Percentiles rank a stretch among this genome's conserved stretches.
phyloP scores from a whole-genome alignment of 2,329 filamentous ascomycete genomes.

The Ophiognomonia clavigignenti-juglandacearum region DNA sequence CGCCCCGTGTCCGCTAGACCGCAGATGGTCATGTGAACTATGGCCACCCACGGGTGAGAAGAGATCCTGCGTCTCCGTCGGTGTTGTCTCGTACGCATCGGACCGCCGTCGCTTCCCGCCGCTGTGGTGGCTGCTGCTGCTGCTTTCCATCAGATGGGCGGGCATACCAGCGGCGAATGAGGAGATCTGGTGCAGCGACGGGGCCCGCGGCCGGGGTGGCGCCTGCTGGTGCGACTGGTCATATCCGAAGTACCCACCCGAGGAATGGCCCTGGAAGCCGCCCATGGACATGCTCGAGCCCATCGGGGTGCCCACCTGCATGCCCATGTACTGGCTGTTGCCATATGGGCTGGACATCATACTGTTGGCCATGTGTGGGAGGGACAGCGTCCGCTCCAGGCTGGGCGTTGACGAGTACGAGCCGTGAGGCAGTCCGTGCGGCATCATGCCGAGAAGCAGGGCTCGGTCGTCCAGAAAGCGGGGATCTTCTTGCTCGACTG shows the following conservation, averaged over 20 bases:
- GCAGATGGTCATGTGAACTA: not conserved
- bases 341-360: constrained; percentile 10
- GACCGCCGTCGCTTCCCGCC: constrained; percentile 11
- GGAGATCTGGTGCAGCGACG: constrained; percentile 5
- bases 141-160: constrained; percentile 5
- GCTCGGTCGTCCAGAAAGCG: constrained; percentile 16
- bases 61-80: constrained; percentile 2
- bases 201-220: constrained; percentile 4
- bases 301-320: constrained; percentile 5
- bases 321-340: constrained; percentile 10
- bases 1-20: constrained; percentile 3
- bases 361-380: constrained; percentile 8
- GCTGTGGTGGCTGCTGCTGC: too few species aligned
- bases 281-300: constrained; percentile 2
- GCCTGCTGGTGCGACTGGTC: too few species aligned
- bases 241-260: constrained; percentile 3
- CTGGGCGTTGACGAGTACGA: not conserved
- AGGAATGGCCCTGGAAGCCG: constrained; percentile 3
- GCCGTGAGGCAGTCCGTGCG: not conserved
- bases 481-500: constrained; percentile 55
- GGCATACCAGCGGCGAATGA: not conserved
- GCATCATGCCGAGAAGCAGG: constrained; percentile 10
- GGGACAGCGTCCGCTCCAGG: constrained; percentile 10
- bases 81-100: constrained; percentile 6
- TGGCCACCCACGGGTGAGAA: constrained; percentile 11